Conservation (phyloP, 2,329 filamentous ascomycete genomes). For the Monosporascus sp. region DNA sequence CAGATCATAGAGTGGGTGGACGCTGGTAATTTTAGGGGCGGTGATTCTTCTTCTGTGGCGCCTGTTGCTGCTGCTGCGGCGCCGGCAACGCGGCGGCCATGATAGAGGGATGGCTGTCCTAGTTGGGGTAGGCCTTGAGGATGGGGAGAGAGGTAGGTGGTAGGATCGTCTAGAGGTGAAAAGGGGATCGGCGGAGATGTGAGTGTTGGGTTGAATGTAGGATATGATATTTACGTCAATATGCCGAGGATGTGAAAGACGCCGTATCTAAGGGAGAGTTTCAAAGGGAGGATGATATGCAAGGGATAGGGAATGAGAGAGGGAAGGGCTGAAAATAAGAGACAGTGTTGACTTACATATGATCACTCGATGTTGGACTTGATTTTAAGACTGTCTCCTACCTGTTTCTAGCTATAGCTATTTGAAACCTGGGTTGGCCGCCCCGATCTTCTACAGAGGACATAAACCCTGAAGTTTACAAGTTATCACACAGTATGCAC, state of each 20-base stretch:
- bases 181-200: not conserved
- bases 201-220: not conserved
- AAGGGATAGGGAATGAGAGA: not conserved
- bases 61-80: not conserved
- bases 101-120: too few relatives aligned
- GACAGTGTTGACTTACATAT: constrained; percentile 3
- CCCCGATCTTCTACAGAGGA: too few relatives aligned
- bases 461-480: too few relatives aligned
- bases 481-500: not conserved
- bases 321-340: not conserved
- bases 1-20: constrained; percentile 81
- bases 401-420: not conserved
- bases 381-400: too few relatives aligned
- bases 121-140: not conserved
- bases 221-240: not conserved
- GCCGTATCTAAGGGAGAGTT: too few relatives aligned
- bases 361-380: not conserved
- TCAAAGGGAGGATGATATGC: not conserved
- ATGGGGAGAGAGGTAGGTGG: constrained; percentile 2
- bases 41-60: not conserved
- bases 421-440: not conserved
- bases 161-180: not conserved
- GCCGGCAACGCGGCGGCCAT: too few relatives aligned
- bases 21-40: constrained; percentile 35
- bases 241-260: too few relatives aligned